A percentile compares a stretch with the other conserved stretches of the same genome.
phyloP scores from a whole-genome alignment of 2,329 filamentous ascomycete genomes.

The Podosphaera xanthii region DNA sequence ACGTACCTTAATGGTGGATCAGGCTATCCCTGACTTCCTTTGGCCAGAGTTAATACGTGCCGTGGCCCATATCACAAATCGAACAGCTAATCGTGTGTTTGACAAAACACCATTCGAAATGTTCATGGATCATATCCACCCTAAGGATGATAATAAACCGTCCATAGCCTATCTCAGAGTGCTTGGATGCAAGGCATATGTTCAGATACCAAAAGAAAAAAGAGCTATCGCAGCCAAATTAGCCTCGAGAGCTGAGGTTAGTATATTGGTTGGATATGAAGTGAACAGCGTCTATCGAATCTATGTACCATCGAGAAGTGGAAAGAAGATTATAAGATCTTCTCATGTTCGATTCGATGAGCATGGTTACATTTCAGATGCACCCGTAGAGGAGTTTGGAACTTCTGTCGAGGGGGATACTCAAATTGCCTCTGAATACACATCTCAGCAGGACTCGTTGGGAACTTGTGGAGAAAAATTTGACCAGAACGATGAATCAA shows the following conservation, averaged over 20 bases:
- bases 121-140: not conserved
- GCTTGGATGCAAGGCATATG: not conserved
- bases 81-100: not conserved
- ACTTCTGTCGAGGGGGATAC: not conserved
- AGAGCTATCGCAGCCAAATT: not conserved
- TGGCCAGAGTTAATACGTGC: not conserved
- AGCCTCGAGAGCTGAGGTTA: not conserved
- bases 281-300: not conserved
- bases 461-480: not conserved
- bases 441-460: not conserved
- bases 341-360: not conserved
- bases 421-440: not conserved
- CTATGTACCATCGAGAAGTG: not conserved
- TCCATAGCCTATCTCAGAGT: not conserved
- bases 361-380: not conserved
- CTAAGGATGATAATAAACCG: not conserved
- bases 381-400: not conserved
- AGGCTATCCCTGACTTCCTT: not conserved
- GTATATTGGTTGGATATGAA: conserved; percentile 2
- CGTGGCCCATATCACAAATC: too few species aligned
- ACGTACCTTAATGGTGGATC: not conserved
- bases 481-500: not conserved
- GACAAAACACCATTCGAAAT: not conserved
- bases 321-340: not conserved
- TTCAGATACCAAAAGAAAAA: conserved; percentile 1